Base-by-base conservation (phyloP, 257 asterid species). In the Penstemon eatonii region DNA sequence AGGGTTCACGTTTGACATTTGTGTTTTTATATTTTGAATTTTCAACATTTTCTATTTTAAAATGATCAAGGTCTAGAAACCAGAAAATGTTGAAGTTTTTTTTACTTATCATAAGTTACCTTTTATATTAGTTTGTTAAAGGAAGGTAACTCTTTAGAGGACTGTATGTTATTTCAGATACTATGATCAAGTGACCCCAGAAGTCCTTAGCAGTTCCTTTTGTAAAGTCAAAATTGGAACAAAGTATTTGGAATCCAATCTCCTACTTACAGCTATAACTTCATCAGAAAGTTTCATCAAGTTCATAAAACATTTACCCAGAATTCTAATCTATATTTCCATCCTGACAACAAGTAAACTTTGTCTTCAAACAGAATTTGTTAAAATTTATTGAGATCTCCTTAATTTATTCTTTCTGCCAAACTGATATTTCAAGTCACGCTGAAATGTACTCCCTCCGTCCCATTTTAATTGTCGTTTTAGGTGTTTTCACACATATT, bases 371-470 rank as follows among this genome's bases (percentile, higher is more conserved):
- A 40, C 18, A 59, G n/a, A 19, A 13, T 50, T 40, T 41, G 47
- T 52, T 40, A 52, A 53, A 51, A 52, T 53, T 52, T 51, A n/a
- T 10, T 51, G 15, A 61, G 50, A 41, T 52, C 47, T 38, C 36
- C 53, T 15, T 15, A 15, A 15, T 15, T 8, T 52, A 53, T 36
- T 56, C 42, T 37, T 47, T 56, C 56, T 8, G 15, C 19, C 36
- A 11, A 64, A 64, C 43, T 5, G 46, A 44, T 41, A 12, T 44
- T 46, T 45, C 19, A 68, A 57, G 9, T 67, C 25, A 38, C 51
- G 42, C 63, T 63, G 68, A 52, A 66, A 58, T 55, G 70, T 15
- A n/a, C n/a, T n/a, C n/a, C n/a, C n/a, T n/a, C n/a, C n/a, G n/a
- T n/a, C n/a, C n/a, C n/a, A n/a, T n/a, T n/a, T n/a, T n/a, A n/a